Evolutionary conservation across 2,329 filamentous ascomycete species (phyloP), one percentile per base, ranked within the genome.

Genomic region (Aspergillus sp.): DNA sequence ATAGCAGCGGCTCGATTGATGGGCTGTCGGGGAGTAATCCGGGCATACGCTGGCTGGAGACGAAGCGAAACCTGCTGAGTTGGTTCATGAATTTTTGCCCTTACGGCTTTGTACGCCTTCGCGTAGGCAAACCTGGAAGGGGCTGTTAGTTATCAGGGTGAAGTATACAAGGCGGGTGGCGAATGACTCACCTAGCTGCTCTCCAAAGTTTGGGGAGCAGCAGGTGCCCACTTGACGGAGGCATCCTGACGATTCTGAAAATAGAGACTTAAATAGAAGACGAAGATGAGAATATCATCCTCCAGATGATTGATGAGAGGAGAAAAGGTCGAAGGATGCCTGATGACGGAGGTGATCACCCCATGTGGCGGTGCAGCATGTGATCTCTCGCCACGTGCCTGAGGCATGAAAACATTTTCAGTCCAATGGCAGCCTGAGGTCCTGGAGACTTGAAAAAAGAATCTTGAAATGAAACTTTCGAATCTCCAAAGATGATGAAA

Each of bases 1-100:
- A 89, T 82, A 52, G 80, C 81, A 47, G 86, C 86, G 58, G 83
- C 77, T 41, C 83, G 85, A 68, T 85, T 85, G 55, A 85, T 76
- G 36, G 85, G 83, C 58, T 88, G 85, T 41, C 80, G 80, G 8
- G 81, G 78, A 30, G 79, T 74, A 62, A 81, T 80, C 62, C 84
- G 83, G 38, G 80, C 83, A 64, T 86, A 83, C 24, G 84, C 78
- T 17, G 86, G 85, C 68, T 89, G 81, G 48, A 87, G 74, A 66
- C 84, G 77, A 59, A 81, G 75, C 55, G 76, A 73, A 57, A 66
- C 41, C 22, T 72, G 67, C 54, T 76, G 68, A 24, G 68, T 58
- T 52, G 71, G 68, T 58, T 79, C 76, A 48, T 76, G 72, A 38
- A 80, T 60, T 65, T 74, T 77, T 57, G 74, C 69, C 61, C 71